Evolutionary conservation across 768 basidiomycete species (phyloP).

Genomic region (Crepidotus variabilis): DNA sequence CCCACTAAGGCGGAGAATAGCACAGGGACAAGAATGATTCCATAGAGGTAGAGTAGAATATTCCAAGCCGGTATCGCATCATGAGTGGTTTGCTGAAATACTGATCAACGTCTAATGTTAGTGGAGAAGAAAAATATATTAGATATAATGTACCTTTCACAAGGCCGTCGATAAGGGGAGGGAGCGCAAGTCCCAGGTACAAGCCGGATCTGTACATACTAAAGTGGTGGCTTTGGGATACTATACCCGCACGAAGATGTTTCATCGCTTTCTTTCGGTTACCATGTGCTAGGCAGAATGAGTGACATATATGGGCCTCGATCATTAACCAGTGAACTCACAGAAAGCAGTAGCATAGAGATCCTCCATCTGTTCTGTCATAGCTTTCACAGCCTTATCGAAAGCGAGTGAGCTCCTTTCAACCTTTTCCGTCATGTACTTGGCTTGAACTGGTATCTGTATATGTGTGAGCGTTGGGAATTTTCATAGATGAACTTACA

Average conservation of each 20-base stretch:
- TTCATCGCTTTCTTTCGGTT: constrained; percentile 2
- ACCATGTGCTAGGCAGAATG: neutral
- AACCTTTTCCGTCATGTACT: constrained; percentile 80
- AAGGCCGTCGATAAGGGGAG: constrained; percentile 48
- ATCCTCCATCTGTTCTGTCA: constrained; percentile 75
- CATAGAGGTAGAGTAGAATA: constrained; percentile 79
- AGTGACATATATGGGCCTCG: neutral
- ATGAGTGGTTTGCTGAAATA: constrained; percentile 11
- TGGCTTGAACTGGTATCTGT: constrained; percentile 63
- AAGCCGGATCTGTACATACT: constrained; percentile 5
- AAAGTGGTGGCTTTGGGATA: constrained; percentile 2
- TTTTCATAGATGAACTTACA: neutral
- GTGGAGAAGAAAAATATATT: neutral
- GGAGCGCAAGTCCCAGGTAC: neutral
- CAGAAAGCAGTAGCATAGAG: constrained; percentile 76
- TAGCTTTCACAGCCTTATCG: constrained; percentile 50
- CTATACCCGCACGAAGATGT: neutral
- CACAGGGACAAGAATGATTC: constrained; percentile 66
- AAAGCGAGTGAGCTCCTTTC: constrained; percentile 66
- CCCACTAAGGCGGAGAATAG: constrained; percentile 77
- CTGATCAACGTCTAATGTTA: neutral
- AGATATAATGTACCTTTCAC: constrained; percentile 43
- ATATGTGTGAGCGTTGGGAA: neutral
- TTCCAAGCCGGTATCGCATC: constrained; percentile 57
- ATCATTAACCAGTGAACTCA: constrained; percentile 28